Evolutionary conservation across 1,284 basidiomycete genomes (phyloP).

Genomic region (Stereum hirsutum): DNA sequence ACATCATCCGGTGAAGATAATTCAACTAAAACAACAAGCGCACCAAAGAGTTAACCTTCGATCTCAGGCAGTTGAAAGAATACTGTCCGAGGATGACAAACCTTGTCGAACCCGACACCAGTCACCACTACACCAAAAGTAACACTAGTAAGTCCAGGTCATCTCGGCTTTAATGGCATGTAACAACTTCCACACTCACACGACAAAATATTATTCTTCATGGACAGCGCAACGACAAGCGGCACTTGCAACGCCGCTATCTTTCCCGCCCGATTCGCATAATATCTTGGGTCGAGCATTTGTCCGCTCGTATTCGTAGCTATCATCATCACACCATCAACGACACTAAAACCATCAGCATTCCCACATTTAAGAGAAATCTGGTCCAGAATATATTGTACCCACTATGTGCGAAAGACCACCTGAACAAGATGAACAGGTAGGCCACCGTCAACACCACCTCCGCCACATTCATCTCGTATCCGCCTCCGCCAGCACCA

Average conservation of each 20-base stretch:
- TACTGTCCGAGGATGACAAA: constrained; percentile 8
- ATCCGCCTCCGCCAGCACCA: too few species aligned
- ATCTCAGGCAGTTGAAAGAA: too few species aligned
- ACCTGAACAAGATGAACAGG: too few species aligned
- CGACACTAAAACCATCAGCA: too few species aligned
- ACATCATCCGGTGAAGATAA: constrained; percentile 40
- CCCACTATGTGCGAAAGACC: too few species aligned
- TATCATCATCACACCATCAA: too few species aligned
- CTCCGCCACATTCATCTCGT: too few species aligned
- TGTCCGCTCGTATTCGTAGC: constrained; percentile 26
- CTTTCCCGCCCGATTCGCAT: constrained; percentile 37
- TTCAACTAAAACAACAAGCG: constrained; percentile 27
- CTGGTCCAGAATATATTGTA: too few species aligned
- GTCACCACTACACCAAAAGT: constrained; percentile 34
- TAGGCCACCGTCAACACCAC: too few species aligned
- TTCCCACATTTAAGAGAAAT: too few species aligned
- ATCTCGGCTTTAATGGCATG: too few species aligned
- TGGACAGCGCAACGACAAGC: constrained; percentile 52
- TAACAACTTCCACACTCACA: constrained; percentile 25
- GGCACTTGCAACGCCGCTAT: constrained; percentile 49
- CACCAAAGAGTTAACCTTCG: background rate
- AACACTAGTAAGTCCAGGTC: background rate
- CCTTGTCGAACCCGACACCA: constrained; percentile 53
- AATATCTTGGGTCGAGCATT: constrained; percentile 29
- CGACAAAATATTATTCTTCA: constrained; percentile 56